phyloP scores from a whole-genome alignment of 1,139 yeast genomes.

The Arxiozyma slooffiae region DNA sequence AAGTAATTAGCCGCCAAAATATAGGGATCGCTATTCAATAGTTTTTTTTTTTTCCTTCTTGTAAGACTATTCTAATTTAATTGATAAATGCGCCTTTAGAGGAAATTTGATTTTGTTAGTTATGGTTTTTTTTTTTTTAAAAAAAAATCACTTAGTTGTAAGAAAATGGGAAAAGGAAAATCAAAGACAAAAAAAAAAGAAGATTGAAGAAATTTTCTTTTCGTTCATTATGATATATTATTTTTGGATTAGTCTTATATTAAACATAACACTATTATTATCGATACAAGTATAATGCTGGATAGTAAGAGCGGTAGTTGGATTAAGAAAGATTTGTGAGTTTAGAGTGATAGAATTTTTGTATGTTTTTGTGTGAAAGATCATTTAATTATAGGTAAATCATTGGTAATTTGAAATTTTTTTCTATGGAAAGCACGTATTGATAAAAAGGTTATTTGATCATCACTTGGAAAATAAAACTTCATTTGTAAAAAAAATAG shows the following conservation, averaged over 20 bases:
- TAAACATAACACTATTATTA: neutral
- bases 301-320: neutral
- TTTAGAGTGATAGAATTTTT: too few relatives aligned
- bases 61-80: too few relatives aligned
- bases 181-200: too few relatives aligned
- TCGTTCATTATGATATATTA: neutral
- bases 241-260: too few relatives aligned
- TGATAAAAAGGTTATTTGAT: too few relatives aligned
- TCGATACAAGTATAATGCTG: neutral
- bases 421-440: neutral
- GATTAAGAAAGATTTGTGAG: too few relatives aligned
- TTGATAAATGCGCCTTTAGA: neutral
- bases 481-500: too few relatives aligned
- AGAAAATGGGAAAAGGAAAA: neutral
- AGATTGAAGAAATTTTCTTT: too few relatives aligned
- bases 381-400: neutral
- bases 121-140: too few relatives aligned
- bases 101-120: neutral
- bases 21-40: neutral
- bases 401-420: neutral
- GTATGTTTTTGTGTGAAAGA: neutral
- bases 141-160: neutral
- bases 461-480: too few relatives aligned
- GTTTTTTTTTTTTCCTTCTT: neutral
- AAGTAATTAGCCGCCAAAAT: neutral